Evolutionary conservation across 805 yeast genomes (phyloP), one percentile per base, ranked within the genome.

Genomic region (Kluyveromyces wickerhamii): DNA sequence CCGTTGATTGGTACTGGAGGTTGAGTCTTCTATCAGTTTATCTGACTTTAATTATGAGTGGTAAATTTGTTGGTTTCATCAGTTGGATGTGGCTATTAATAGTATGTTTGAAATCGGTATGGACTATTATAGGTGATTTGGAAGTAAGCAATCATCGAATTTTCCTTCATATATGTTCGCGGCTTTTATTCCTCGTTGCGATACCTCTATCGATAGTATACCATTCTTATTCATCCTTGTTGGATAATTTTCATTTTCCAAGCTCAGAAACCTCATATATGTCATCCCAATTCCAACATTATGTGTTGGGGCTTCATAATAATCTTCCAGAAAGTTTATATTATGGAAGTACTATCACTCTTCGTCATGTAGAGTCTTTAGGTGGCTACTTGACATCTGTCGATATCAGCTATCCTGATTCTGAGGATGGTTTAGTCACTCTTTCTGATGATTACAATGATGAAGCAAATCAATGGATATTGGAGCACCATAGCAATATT

Each of bases 381-480:
- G 94, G 92, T 14, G 79, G 79, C 1, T 89, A 85, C 54, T 62
- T 89, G 41, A 94, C 86, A 56, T 82, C 95, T 2, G 89, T 85
- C 55, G 63, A 71, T 27, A 67, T 63, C 46, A 56, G 63, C 4
- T 86, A 83, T 56, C 72, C 73, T 33, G 94, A 89, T 0, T 69
- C 86, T 1, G 59, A 69, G 15, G 78, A 79, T 50, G 95, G 86
- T 57, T 89, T 84, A 57, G 85, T 89, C 15, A 74, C 95, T 0
- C 64, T 84, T 32, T 75, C 79, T 42, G 74, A 74, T 13, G 73
- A 66, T 49, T 70, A 69, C 43, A 71, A 67, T 33, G 82, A 76
- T 46, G 45, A 39, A 11, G 76, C 79, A 57, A 86, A 84, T 53
- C 72, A 75, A 40, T 92, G 95, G 89, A 62, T 73, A 16, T 53